Base-by-base conservation (phyloP, 2,329 filamentous ascomycete genomes). In the Aspergillus ochraceus region DNA sequence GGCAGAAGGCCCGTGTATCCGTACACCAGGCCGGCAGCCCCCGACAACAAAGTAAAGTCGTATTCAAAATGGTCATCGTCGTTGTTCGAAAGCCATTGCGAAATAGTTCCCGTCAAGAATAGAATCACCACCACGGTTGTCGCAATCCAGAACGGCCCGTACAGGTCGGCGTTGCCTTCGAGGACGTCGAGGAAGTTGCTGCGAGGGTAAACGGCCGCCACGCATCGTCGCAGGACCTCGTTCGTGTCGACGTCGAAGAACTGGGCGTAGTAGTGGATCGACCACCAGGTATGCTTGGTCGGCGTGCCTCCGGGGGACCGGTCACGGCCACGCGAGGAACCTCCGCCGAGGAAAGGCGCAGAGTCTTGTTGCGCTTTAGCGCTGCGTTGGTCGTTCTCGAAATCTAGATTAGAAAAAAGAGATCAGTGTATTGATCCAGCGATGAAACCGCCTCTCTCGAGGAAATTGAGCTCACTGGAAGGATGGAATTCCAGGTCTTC, bases 401-500 rank as follows among this genome's bases (percentile, higher is more conserved):
- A 96, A 81, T 90, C 84, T 86, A 10, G 4, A 17, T 17, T 86
- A 12, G n/a, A 20, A 1, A 10, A 12, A 49, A 2, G 9, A 19
- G 5, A n/a, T 53, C 11, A 19, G 49, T 49, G 19, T 19, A 29
- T 19, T 14, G 29, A 2, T 19, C 19, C n/a, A 8, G 14, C 52
- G 22, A 49, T 47, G 49, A 46, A 49, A 69, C 17, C 22, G 45
- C 8, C n/a, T 20, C 45, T 46, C 14, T 19, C 22, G 45, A 24
- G 19, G 10, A 17, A 19, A 14, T 22, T n/a, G 29, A 49, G 55
- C 80, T 68, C 79, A 88, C 86, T 88, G 66, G 93, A 97, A 73
- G 88, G 90, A 84, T 99, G 95, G 82, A 99, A 99, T 85, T 98
- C 95, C 76, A 99, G 92, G 79, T 98, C 95, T 77, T 97, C 94